Evolutionary conservation across 805 yeast species (phyloP), one percentile per base, ranked within the genome.

Genomic region (Teunomyces tritomae): DNA sequence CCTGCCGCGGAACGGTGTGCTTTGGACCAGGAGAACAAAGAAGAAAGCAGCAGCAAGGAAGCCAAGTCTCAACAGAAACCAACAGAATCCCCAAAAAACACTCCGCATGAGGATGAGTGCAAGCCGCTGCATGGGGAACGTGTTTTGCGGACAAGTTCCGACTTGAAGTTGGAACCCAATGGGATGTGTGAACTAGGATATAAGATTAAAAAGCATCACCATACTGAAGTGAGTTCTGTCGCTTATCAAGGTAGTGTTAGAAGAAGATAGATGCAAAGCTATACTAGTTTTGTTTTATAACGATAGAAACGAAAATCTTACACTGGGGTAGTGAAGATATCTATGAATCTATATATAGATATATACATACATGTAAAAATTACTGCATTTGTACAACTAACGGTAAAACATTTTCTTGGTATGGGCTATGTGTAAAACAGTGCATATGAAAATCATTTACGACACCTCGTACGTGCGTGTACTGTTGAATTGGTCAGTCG

Each of bases 101-200:
- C 26, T 8, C 46, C 34, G 14, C 16, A 11, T 13, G 39, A 42
- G 8, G 24, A 11, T 9, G 13, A 10, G 8, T 3, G 24, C 13
- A 40, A 28, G 13, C 14, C 24, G 24, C 24, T 20, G 24, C 32
- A 43, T 30, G 14, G 30, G 9, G 44, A 33, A n/a, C 29, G 16
- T 5, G 26, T 37, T 24, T 43, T 52, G 36, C 44, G 51, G 14
- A 44, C 49, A 27, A 14, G 45, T 26, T 46, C 55, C 7, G 62
- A 60, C 30, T 50, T 60, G 46, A 56, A 50, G 43, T 29, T 62
- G 27, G 64, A 58, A 26, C 28, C 57, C n/a, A 56, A 53, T 44
- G 74, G 76, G 2, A 39, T 53, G 32, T 72, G 77, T 49, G 72
- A 72, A 11, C 61, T 72, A 45, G 78, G 78, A 3, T 73, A 73